These are phyloP conservation scores for Neofusicoccum sp. DNA, from an alignment of 2,329 filamentous ascomycete species.

Conservation along the genomic window DNA sequence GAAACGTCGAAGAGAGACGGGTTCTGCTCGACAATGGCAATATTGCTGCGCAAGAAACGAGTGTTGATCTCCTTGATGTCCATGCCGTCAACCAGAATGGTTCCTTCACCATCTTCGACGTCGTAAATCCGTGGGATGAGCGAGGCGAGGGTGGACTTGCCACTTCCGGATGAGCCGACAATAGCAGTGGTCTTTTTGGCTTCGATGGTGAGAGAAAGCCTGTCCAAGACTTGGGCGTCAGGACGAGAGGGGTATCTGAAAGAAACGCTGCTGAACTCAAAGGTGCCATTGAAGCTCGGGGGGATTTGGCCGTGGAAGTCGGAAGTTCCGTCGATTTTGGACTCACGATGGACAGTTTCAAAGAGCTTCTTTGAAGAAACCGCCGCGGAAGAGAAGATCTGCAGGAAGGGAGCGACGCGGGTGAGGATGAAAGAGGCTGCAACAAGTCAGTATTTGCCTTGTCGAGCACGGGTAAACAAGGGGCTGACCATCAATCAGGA, in stretches of 20 bases:
- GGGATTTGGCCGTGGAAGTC: slow-evolving; percentile 5
- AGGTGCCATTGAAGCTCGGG: slow-evolving; percentile 22
- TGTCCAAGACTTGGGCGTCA: slow-evolving; percentile 41
- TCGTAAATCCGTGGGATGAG: slow-evolving; percentile 45
- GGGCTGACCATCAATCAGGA: slow-evolving; percentile 3
- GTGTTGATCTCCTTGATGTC: slow-evolving; percentile 43
- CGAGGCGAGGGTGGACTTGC: slow-evolving; percentile 86
- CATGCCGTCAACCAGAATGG: slow-evolving; percentile 40
- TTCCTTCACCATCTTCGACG: slow-evolving; percentile 31
- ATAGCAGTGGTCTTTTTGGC: slow-evolving; percentile 44
- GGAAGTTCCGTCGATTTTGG: slow-evolving; percentile 8
- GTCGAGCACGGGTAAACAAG: neutral
- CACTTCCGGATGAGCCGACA: slow-evolving; percentile 71
- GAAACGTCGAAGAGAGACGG: slow-evolving; percentile 55
- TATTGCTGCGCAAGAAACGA: slow-evolving; percentile 38
- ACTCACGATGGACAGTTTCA: neutral
- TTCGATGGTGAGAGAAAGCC: slow-evolving; percentile 40
- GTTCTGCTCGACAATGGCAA: slow-evolving; percentile 54
- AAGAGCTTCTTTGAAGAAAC: slow-evolving; percentile 10
- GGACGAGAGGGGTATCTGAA: slow-evolving; percentile 48
- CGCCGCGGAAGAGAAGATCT: slow-evolving; percentile 1
- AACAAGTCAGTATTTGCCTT: neutral
- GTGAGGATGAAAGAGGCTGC: slow-evolving; percentile 13
- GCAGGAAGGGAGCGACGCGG: slow-evolving; percentile 11
- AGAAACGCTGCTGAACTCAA: slow-evolving; percentile 43